Conservation (phyloP, 129 eudicot genomes). For the Kitagawia praeruptora region DNA sequence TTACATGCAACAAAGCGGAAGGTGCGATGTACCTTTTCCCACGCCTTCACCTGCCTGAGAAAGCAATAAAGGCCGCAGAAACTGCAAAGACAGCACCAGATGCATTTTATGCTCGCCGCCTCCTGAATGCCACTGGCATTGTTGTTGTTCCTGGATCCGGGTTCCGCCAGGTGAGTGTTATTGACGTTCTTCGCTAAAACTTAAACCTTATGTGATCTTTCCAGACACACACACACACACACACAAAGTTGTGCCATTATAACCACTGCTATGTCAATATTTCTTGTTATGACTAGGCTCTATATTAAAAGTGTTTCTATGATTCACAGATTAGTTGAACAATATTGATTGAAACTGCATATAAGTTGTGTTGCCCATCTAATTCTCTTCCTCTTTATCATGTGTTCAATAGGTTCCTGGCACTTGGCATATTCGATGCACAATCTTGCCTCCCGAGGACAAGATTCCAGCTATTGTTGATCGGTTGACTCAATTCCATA, state of each 20-base stretch:
- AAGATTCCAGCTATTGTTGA: slow-evolving; percentile 76
- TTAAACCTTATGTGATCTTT: neutral
- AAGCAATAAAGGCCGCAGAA: slow-evolving; percentile 87
- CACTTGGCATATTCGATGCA: slow-evolving; percentile 94
- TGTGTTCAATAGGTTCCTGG: slow-evolving; percentile 58
- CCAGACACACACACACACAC: neutral
- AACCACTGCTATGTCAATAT: neutral
- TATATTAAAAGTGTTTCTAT: neutral
- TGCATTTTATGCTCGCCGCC: slow-evolving; percentile 63
- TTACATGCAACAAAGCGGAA: slow-evolving; percentile 89
- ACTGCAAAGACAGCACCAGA: slow-evolving; percentile 68
- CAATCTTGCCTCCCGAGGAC: slow-evolving; percentile 95
- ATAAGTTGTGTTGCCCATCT: neutral
- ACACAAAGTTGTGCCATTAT: neutral
- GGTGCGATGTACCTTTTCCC: slow-evolving; percentile 99
- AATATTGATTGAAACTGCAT: neutral
- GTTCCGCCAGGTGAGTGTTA: slow-evolving; percentile 67
- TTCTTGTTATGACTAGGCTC: neutral
- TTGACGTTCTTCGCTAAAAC: neutral
- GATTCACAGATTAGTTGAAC: neutral
- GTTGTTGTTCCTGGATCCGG: slow-evolving; percentile 98
- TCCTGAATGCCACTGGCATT: slow-evolving; percentile 79
- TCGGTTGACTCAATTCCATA: slow-evolving; percentile 72
- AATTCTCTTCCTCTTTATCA: neutral
- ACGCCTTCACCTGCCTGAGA: slow-evolving; percentile 61